phyloP scores from a whole-genome alignment of 805 yeast species.

The Naumovozyma castellii region DNA sequence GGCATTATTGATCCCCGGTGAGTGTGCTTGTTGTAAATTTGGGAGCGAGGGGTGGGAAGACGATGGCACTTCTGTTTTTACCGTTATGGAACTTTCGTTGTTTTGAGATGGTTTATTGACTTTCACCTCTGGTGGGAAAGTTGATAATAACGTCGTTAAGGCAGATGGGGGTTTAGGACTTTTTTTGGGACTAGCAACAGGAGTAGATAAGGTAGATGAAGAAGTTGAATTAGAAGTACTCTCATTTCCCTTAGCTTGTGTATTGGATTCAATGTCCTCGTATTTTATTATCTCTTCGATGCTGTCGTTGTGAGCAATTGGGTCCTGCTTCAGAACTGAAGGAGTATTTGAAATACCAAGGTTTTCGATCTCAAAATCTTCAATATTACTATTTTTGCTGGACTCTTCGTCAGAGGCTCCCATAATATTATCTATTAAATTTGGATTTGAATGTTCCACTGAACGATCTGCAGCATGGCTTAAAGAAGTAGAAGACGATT shows the following conservation, averaged over 20 bases:
- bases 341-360: constrained; percentile 1
- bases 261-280: too few relatives aligned
- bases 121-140: neutral
- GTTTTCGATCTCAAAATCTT: constrained; percentile 11
- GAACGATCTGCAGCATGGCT: neutral
- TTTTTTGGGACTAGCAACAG: constrained; percentile 10
- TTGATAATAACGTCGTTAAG: neutral
- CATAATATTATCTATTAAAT: too few relatives aligned
- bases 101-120: neutral
- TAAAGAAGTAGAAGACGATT: too few relatives aligned
- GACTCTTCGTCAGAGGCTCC: too few relatives aligned
- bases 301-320: too few relatives aligned
- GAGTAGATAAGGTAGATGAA: constrained; percentile 11
- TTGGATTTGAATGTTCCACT: neutral
- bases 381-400: too few relatives aligned
- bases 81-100: neutral
- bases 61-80: neutral
- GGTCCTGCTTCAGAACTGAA: too few relatives aligned
- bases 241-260: too few relatives aligned
- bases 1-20: neutral
- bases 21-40: too few relatives aligned
- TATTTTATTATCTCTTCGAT: neutral
- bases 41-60: too few relatives aligned
- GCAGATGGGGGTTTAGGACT: neutral
- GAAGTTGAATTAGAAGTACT: constrained; percentile 5